Evolutionary conservation across 2,329 filamentous ascomycete genomes (phyloP).

Genomic region (Nemania sp.): DNA sequence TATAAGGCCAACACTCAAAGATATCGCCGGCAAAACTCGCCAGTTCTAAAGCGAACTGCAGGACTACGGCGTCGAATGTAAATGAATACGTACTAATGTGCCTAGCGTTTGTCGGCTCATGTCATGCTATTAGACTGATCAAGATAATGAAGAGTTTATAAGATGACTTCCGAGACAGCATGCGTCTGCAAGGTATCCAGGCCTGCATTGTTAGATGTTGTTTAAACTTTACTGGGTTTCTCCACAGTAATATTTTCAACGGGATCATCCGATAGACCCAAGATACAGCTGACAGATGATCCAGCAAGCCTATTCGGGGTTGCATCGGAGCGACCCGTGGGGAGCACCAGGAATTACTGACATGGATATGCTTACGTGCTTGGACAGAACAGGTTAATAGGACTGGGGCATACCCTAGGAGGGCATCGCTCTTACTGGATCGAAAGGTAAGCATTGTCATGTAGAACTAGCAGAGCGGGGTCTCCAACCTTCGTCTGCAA

Average conservation of each 20-base stretch:
- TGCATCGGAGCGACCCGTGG: no score
- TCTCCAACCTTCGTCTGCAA: no score
- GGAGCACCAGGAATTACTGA: no score
- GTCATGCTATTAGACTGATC: background rate
- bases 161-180: background rate
- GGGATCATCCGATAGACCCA: background rate
- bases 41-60: background rate
- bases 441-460: no score
- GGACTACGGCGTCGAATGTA: background rate
- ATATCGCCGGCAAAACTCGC: background rate
- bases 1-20: background rate
- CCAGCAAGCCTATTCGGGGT: background rate
- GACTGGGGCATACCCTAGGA: no score
- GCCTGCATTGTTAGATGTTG: background rate
- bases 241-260: constrained; percentile 3
- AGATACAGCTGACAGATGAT: constrained; percentile 2
- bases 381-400: no score
- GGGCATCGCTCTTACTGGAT: no score
- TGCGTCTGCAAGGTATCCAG: background rate
- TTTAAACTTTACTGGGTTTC: background rate
- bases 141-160: background rate
- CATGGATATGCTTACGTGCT: no score
- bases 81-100: background rate
- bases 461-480: no score
- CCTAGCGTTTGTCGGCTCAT: background rate